Percentiles rank a stretch among this genome's conserved stretches.
Conservation (phyloP, 495 filamentous ascomycete species). For the Trichocladium uniseriatum region DNA sequence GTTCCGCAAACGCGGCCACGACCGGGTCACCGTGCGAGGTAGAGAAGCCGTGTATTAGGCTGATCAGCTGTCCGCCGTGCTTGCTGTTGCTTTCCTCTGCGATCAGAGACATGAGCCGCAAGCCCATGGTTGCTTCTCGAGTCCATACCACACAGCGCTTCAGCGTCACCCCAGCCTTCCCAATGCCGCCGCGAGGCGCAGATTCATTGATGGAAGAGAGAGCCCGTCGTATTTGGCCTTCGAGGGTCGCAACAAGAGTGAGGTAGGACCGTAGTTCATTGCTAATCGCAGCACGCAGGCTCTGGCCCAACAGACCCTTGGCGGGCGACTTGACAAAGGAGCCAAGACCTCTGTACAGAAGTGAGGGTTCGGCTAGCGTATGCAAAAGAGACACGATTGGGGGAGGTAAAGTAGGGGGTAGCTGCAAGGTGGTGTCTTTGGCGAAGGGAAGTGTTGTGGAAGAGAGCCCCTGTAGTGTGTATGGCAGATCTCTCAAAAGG, state of each 20-base stretch:
- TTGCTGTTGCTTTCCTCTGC: slow-evolving; percentile 78
- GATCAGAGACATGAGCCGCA: slow-evolving; percentile 89
- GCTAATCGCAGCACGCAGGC: slow-evolving; percentile 79
- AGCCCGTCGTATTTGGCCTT: slow-evolving; percentile 84
- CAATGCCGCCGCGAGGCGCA: slow-evolving; percentile 54
- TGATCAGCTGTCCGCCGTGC: slow-evolving; percentile 90
- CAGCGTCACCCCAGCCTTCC: slow-evolving; percentile 87
- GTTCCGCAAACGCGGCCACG: slow-evolving; percentile 87
- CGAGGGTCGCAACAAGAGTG: slow-evolving; percentile 83
- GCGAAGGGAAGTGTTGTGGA: slow-evolving; percentile 73
- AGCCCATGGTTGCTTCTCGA: slow-evolving; percentile 89
- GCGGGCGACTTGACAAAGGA: slow-evolving; percentile 65
- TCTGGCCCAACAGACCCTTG: slow-evolving; percentile 73
- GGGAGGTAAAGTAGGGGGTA: slow-evolving; percentile 70
- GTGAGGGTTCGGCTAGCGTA: slow-evolving; percentile 82
- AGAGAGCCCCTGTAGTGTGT: slow-evolving; percentile 87
- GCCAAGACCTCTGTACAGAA: slow-evolving; percentile 73
- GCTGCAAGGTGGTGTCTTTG: slow-evolving; percentile 51
- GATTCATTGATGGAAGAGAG: slow-evolving; percentile 56
- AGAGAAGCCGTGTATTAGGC: slow-evolving; percentile 85
- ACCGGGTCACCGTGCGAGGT: slow-evolving; percentile 92
- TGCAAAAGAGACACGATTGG: slow-evolving; percentile 84
- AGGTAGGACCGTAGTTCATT: slow-evolving; percentile 83
- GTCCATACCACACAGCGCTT: slow-evolving; percentile 98
- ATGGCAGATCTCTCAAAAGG: slow-evolving; percentile 86